phyloP scores from a whole-genome alignment of 2,329 filamentous ascomycete species.

The Colletotrichum musae region DNA sequence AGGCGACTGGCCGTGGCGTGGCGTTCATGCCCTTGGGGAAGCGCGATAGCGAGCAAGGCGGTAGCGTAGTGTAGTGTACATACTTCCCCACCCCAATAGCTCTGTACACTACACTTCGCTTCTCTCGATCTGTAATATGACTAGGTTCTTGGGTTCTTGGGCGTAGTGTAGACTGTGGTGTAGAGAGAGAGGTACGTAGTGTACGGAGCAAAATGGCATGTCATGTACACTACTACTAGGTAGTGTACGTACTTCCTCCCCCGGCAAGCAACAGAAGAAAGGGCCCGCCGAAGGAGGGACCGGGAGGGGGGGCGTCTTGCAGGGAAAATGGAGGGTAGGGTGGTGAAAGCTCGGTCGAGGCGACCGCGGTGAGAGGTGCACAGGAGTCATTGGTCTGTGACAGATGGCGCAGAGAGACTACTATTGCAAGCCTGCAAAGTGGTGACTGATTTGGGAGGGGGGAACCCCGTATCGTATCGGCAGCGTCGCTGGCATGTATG shows the following conservation, averaged over 20 bases:
- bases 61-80: no score
- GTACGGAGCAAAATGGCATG: slow-evolving; percentile 13
- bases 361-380: slow-evolving; percentile 18
- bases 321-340: slow-evolving; percentile 26
- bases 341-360: slow-evolving; percentile 33
- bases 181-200: background rate
- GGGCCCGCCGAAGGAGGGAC: slow-evolving; percentile 25
- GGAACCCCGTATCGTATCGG: background rate
- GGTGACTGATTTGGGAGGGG: background rate
- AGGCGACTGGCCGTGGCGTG: slow-evolving; percentile 13
- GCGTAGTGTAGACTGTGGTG: no score
- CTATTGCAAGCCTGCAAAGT: background rate
- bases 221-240: background rate
- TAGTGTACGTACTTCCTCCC: slow-evolving; percentile 1
- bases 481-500: background rate
- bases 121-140: slow-evolving; percentile 8
- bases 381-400: slow-evolving; percentile 16
- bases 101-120: background rate
- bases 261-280: slow-evolving; percentile 26
- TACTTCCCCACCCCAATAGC: no score
- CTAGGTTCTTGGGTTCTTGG: slow-evolving; percentile 6
- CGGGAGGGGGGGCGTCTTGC: slow-evolving; percentile 23
- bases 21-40: slow-evolving; percentile 28
- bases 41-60: slow-evolving; percentile 6
- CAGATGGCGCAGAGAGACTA: slow-evolving; percentile 12